phyloP scores from a whole-genome alignment of 345 rosid species.

The Mallotus nudiflorus region DNA sequence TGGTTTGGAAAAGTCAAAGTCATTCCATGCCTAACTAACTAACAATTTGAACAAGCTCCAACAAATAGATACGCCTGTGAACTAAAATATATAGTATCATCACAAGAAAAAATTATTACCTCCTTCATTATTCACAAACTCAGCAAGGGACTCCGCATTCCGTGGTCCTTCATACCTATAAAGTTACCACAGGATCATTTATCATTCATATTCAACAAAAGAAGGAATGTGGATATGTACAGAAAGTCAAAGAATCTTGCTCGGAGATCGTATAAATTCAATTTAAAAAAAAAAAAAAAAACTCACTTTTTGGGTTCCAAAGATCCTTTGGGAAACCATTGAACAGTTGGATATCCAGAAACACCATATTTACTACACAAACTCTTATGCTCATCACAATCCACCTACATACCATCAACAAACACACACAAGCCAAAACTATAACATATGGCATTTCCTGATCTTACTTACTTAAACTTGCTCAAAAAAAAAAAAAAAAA shows the following conservation, averaged over 20 bases:
- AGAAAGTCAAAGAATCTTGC: not conserved
- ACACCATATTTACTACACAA: constrained; percentile 89
- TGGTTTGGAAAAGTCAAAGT: not conserved
- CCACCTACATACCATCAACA: constrained; percentile 62
- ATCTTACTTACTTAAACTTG: not conserved
- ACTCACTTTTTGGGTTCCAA: constrained; percentile 92
- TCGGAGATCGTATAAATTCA: constrained; percentile 16
- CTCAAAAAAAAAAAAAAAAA: not conserved
- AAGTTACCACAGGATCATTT: constrained; percentile 1
- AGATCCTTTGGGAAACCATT: constrained; percentile 97
- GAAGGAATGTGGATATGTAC: not conserved
- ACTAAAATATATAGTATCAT: not conserved
- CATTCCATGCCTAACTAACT: no score
- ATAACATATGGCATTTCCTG: no score
- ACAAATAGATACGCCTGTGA: not conserved
- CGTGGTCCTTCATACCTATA: constrained; percentile 95
- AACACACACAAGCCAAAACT: constrained; percentile 3
- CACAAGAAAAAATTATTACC: constrained; percentile 39
- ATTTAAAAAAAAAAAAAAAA: no score
- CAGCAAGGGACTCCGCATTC: constrained; percentile 76
- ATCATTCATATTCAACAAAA: constrained; percentile 1
- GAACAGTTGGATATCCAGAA: constrained; percentile 89
- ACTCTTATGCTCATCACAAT: constrained; percentile 95
- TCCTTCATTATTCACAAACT: constrained; percentile 91
- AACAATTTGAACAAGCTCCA: no score